phyloP scores from a whole-genome alignment of 495 filamentous ascomycete genomes.

The Aspergillus diversus region DNA sequence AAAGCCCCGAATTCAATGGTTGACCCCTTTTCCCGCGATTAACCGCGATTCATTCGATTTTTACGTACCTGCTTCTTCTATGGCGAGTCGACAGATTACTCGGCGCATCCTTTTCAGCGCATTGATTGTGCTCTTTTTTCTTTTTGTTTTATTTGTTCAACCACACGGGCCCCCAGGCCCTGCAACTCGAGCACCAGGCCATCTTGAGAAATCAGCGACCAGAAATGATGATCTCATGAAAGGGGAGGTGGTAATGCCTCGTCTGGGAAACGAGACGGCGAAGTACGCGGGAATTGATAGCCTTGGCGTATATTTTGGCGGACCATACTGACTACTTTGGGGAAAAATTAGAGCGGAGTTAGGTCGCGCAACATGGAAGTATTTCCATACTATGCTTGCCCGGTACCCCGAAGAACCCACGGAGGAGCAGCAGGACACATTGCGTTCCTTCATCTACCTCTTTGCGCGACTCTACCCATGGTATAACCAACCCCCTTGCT shows the following conservation, averaged over 20 bases:
- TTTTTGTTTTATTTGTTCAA: slow-evolving; percentile 47
- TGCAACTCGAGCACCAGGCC: slow-evolving; percentile 47
- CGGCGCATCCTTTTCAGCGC: slow-evolving; percentile 44
- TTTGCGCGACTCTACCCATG: slow-evolving; percentile 92
- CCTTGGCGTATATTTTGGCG: not conserved
- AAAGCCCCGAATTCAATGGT: not conserved
- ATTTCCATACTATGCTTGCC: slow-evolving; percentile 94
- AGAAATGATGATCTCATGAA: slow-evolving; percentile 56
- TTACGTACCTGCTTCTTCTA: slow-evolving; percentile 24
- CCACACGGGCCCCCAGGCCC: slow-evolving; percentile 47
- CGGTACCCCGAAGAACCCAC: slow-evolving; percentile 88
- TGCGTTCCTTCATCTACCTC: slow-evolving; percentile 83
- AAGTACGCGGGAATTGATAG: slow-evolving; percentile 44
- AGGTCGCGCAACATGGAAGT: slow-evolving; percentile 86
- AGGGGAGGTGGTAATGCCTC: slow-evolving; percentile 83
- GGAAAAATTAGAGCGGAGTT: slow-evolving; percentile 70
- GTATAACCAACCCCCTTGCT: slow-evolving; percentile 36
- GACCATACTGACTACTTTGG: slow-evolving; percentile 13
- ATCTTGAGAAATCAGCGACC: slow-evolving; percentile 38
- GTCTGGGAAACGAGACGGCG: slow-evolving; percentile 87
- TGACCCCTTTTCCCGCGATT: slow-evolving; percentile 2
- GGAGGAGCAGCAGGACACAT: slow-evolving; percentile 77
- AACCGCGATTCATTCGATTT: slow-evolving; percentile 5
- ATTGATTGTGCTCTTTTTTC: slow-evolving; percentile 37
- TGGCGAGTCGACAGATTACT: slow-evolving; percentile 50